Evolutionary conservation across 345 rosid genomes (phyloP).

Genomic region (Populus alba): DNA sequence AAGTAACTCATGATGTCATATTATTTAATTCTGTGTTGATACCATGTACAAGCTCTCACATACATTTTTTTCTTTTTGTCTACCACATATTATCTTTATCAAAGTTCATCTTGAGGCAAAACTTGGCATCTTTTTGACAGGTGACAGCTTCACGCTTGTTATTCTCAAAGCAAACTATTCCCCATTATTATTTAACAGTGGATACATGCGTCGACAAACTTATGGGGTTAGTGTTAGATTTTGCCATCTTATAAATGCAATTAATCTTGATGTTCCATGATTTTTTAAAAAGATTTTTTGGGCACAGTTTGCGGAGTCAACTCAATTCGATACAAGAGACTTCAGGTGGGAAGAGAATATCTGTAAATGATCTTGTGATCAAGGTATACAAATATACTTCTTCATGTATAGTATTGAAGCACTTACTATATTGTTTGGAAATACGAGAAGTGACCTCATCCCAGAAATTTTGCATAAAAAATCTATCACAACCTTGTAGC

Average conservation of each 20-base stretch:
- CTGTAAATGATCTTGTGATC: slow-evolving; percentile 93
- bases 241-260: neutral
- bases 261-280: neutral
- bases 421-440: neutral
- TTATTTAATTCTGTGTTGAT: neutral
- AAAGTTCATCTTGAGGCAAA: slow-evolving; percentile 11
- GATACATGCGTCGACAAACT: slow-evolving; percentile 95
- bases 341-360: slow-evolving; percentile 87
- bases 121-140: slow-evolving; percentile 42
- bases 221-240: slow-evolving; percentile 56
- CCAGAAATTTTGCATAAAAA: neutral
- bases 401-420: neutral
- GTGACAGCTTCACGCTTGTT: slow-evolving; percentile 88
- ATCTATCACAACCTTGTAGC: neutral
- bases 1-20: neutral
- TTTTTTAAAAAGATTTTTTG: slow-evolving; percentile 14
- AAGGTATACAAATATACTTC: slow-evolving; percentile 76
- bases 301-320: slow-evolving; percentile 66
- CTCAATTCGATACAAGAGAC: slow-evolving; percentile 85
- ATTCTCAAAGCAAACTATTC: slow-evolving; percentile 93
- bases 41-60: neutral
- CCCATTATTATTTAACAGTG: slow-evolving; percentile 91
- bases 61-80: neutral
- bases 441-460: neutral
- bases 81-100: neutral